Conservation (phyloP, 257 asterid species). For the Schizonepeta tenuifolia region DNA sequence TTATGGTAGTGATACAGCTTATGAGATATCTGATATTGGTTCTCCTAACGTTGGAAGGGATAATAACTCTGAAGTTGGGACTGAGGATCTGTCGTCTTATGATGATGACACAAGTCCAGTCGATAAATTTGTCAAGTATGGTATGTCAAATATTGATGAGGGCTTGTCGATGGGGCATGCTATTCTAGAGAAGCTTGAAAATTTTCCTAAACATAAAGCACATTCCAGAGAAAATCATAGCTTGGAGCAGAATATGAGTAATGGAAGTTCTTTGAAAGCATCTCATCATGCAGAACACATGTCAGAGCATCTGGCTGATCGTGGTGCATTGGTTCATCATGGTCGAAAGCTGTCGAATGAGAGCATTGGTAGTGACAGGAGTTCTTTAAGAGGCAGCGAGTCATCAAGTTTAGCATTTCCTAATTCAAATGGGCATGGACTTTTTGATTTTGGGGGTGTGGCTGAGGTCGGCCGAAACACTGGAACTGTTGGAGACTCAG, state of each 20-base stretch:
- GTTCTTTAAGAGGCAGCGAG: slow-evolving; percentile 69
- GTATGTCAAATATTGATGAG: slow-evolving; percentile 92
- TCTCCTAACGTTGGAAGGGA: slow-evolving; percentile 76
- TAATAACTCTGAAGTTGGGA: slow-evolving; percentile 79
- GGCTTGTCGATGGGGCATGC: slow-evolving; percentile 96
- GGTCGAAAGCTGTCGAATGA: slow-evolving; percentile 68
- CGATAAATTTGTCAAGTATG: slow-evolving; percentile 91
- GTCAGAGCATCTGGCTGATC: slow-evolving; percentile 40
- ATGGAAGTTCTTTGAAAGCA: slow-evolving; percentile 64
- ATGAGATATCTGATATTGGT: slow-evolving; percentile 87
- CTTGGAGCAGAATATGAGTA: slow-evolving; percentile 44
- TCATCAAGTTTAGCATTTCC: slow-evolving; percentile 52
- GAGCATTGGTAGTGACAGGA: slow-evolving; percentile 78
- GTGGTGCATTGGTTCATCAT: slow-evolving; percentile 49
- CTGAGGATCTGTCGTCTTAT: slow-evolving; percentile 69
- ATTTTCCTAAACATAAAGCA: slow-evolving; percentile 63
- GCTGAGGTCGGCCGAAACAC: slow-evolving; percentile 50
- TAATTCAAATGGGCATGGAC: slow-evolving; percentile 54
- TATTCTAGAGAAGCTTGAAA: slow-evolving; percentile 88
- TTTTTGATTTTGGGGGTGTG: slow-evolving; percentile 48
- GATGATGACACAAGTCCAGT: slow-evolving; percentile 77
- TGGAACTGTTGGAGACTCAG: slow-evolving; percentile 49
- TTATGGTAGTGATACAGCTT: slow-evolving; percentile 89
- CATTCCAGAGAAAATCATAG: slow-evolving; percentile 45
- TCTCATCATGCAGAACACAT: slow-evolving; percentile 45